These are phyloP conservation scores for Diplodia intermedia DNA, from an alignment of 2,329 filamentous ascomycete genomes.

Conservation along the genomic window DNA sequence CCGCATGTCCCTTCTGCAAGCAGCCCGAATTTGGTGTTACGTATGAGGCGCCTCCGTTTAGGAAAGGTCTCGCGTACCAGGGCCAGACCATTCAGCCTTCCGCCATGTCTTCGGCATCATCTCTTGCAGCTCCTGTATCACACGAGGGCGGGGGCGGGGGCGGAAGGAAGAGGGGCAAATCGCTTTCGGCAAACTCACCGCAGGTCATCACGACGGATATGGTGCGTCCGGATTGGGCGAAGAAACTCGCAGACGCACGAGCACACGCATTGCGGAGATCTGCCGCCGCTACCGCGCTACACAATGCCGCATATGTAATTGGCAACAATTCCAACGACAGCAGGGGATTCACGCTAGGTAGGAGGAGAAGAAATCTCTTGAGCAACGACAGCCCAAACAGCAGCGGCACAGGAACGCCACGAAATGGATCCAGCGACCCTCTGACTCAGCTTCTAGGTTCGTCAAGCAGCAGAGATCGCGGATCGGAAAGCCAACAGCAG, in stretches of 20 bases:
- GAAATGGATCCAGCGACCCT: slow-evolving; percentile 43
- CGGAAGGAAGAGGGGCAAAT: slow-evolving; percentile 66
- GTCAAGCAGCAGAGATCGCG: slow-evolving; percentile 41
- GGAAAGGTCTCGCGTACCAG: slow-evolving; percentile 77
- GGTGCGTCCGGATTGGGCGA: slow-evolving; percentile 92
- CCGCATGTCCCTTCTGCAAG: slow-evolving; percentile 92
- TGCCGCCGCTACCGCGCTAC: slow-evolving; percentile 90
- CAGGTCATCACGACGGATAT: slow-evolving; percentile 91
- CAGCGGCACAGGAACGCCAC: slow-evolving; percentile 55
- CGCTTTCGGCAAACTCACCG: slow-evolving; percentile 81
- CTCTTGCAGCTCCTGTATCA: slow-evolving; percentile 61
- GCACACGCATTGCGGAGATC: slow-evolving; percentile 85
- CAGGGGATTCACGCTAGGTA: slow-evolving; percentile 57
- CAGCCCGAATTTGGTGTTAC: slow-evolving; percentile 96
- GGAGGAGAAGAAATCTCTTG: slow-evolving; percentile 60
- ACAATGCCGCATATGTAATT: slow-evolving; percentile 93
- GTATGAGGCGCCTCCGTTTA: slow-evolving; percentile 87
- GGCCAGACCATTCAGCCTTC: slow-evolving; percentile 61
- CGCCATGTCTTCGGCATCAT: slow-evolving; percentile 87
- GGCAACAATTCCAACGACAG: slow-evolving; percentile 58
- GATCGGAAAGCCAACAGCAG: slow-evolving; percentile 44
- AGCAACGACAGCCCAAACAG: slow-evolving; percentile 54
- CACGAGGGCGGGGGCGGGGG: slow-evolving; percentile 34
- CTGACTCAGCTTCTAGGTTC: slow-evolving; percentile 37
- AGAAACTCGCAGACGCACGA: slow-evolving; percentile 83